Base-by-base conservation (phyloP, 2,329 filamentous ascomycete genomes). In the Exserohilum rostratum region DNA sequence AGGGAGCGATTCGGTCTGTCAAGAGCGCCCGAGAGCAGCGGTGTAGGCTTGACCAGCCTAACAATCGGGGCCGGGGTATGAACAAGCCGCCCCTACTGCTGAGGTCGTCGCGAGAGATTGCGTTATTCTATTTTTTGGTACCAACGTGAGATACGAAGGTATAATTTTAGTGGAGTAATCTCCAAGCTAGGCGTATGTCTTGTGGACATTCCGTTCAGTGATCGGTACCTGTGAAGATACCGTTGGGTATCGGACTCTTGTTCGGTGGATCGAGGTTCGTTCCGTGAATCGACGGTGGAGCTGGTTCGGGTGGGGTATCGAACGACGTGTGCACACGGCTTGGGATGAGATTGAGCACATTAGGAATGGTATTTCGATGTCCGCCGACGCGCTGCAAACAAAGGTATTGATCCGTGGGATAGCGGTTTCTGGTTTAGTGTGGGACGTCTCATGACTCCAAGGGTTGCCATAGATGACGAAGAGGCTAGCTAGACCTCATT, bases 1-100 rank as follows among this genome's bases (percentile, higher is more conserved):
- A 4, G 22, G 40, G 70, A 68, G 60, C 66, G 61, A 60, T 64
- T 33, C 57, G 62, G 65, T 57, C 69, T 72, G 44, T 71, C 68
- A 64, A 64, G 63, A 55, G 38, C 30, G 40, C 60, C 51, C 31
- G 29, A 63, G 46, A 50, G 53, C 58, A 46, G 44, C 56, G 53
- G 43, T 37, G 65, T 12, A 58, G 58, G 62, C 49, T 63, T 59
- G 67, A 67, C 46, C 53, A 64, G 55, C 60, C 50, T 57, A 47
- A 53, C n/a, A n/a, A n/a, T n/a, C n/a, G n/a, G n/a, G n/a, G n/a
- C n/a, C n/a, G n/a, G n/a, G n/a, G n/a, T n/a, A n/a, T n/a, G n/a
- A n/a, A n/a, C n/a, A n/a, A 59, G 49, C 64, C 7, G 22, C 22
- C 7, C 22, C 7, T 25, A 25, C 7, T 25, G 7, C 55, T 63